phyloP scores from a whole-genome alignment of 441 rosid species.

The Kokia cookei region DNA sequence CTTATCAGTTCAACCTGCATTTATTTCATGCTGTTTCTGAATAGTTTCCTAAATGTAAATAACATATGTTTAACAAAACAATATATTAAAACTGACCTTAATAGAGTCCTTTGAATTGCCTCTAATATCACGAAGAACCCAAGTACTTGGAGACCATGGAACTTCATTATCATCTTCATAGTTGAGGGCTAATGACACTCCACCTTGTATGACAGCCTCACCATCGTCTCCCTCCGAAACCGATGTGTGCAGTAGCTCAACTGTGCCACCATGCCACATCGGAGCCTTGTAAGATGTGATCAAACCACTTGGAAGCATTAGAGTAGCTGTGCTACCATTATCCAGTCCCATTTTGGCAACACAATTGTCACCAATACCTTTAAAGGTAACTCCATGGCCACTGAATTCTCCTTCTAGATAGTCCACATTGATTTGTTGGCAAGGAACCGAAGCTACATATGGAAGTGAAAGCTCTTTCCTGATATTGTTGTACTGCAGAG shows the following conservation, averaged over 20 bases:
- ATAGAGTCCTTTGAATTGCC: conserved; percentile 54
- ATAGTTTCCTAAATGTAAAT: background rate
- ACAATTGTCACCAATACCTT: conserved; percentile 55
- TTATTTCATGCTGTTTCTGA: background rate
- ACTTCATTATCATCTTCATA: conserved; percentile 32
- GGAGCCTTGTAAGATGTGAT: conserved; percentile 75
- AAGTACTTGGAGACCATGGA: conserved; percentile 45
- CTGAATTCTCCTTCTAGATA: conserved; percentile 63
- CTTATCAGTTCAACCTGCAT: conserved; percentile 65
- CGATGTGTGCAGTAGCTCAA: conserved; percentile 82
- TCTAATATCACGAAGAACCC: conserved; percentile 51
- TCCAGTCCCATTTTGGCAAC: conserved; percentile 55
- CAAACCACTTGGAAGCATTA: conserved; percentile 67
- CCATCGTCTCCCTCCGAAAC: conserved; percentile 57
- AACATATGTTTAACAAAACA: background rate
- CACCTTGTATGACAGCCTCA: conserved; percentile 59
- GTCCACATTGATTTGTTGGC: conserved; percentile 53
- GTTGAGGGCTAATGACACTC: conserved; percentile 49
- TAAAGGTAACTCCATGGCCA: conserved; percentile 75
- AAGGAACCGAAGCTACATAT: conserved; percentile 46
- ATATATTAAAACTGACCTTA: conserved; percentile 30
- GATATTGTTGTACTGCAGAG: conserved; percentile 8
- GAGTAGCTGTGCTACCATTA: conserved; percentile 59
- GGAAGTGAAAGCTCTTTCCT: conserved; percentile 30
- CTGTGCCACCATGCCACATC: conserved; percentile 72